Evolutionary conservation across 306 rosid species (phyloP), one percentile per base, ranked within the genome.

Genomic region (Carpinus fangiana): DNA sequence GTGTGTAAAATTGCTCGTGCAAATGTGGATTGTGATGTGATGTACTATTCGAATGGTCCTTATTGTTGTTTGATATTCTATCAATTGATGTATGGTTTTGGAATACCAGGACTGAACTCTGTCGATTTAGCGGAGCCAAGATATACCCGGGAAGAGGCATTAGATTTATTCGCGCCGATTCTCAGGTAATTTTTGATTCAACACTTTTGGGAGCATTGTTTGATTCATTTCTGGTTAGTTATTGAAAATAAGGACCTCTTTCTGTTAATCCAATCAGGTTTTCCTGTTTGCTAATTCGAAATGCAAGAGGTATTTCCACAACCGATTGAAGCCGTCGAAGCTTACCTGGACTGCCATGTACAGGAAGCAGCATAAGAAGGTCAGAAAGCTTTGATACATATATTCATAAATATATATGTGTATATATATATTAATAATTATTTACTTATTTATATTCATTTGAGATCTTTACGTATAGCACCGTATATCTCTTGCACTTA

Each of bases 281-380:
- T 93, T 93, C 76, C 84, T 93, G 23, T 93, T 93, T 76, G 86
- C 79, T 13, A 90, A 92, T 78, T 92, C 97, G 21, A 92, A 90
- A 88, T 92, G 97, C 73, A 92, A 90, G 75, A 79, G 94, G 80
- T 90, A 90, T 73, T 90, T 90, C 76, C 94, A 92, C 90, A 92
- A 92, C 68, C 80, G 84, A 20, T 55, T 92, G 93, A 92, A 92
- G 92, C 97, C 97, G 11, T 92, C 95, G 0, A 92, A 92, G 90
- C 94, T 92, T 45, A 90, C 95, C 54, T 90, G 95, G 97, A 92
- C 95, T 68, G 97, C 97, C 64, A 92, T 92, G 97, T 92, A 70
- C 70, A 82, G 97, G 85, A 92, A 92, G 90, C 97, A 92, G 50
- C 97, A 87, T 67, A 93, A 91, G 87, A 93, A 91, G 93, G 98